Evolutionary conservation across 371 early-diverging fungal genomes (phyloP), one percentile per base, ranked within the genome.

Genomic region (Mucor mucedo): DNA sequence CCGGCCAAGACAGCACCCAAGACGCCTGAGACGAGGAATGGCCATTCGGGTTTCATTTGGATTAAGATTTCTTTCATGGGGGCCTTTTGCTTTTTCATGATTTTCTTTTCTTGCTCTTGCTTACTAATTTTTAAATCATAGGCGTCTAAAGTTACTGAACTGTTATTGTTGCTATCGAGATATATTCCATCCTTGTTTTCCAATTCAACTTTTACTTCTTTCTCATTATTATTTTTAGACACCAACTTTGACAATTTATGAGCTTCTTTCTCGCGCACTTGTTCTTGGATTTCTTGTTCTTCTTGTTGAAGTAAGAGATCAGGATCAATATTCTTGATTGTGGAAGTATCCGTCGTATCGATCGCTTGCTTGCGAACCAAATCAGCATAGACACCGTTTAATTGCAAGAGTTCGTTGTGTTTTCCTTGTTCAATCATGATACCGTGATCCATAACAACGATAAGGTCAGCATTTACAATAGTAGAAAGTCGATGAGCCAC

Each of bases 401-500:
- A 48, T 16, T 14, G 16, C 33, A 87, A 55, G 9, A 89, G 70
- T 6, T 79, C 71, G 29, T 82, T 73, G 65, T 93, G 93, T 0
- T 78, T 84, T 47, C 93, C 93, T 5, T 58, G 58, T 72, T 92
- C 93, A 16, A 88, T 62, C 30, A 93, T 79, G 1, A 70, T 60
- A n/a, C 93, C 93, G 49, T 86, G 68, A 55, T 84, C 77, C 77
- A 91, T 80, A 2, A 91, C 91, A 44, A 87, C 80, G 73, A 97
- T 95, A 55, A 83, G 60, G 62, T 95, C 89, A 0, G 95, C 89
- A 58, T 93, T 87, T 44, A 73, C 73, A 50, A 88, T 80, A 1
- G 92, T 93, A 16, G 91, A 88, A 2, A 93, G 78, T n/a, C 91
- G 86, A 70, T 96, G 97, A 0, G 96, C 95, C 59, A 97, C 90